Conservation (phyloP, 192 early-diverging fungal genomes). For the Coemansia furcata region DNA sequence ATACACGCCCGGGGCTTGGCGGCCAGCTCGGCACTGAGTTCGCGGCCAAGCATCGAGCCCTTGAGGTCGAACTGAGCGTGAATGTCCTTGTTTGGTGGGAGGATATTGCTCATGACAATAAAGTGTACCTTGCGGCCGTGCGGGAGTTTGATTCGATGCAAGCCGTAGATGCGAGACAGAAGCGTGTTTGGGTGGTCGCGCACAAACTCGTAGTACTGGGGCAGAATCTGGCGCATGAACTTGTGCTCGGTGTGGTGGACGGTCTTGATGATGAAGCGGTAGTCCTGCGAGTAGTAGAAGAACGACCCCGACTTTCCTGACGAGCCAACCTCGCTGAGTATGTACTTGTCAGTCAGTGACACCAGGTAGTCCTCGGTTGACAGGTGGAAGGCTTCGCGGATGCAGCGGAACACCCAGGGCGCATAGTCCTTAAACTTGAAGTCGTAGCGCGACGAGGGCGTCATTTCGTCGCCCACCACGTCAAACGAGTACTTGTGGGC, state of each 20-base stretch:
- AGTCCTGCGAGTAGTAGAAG: slow-evolving; percentile 98
- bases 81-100: slow-evolving; percentile 95
- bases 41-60: slow-evolving; percentile 86
- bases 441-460: slow-evolving; percentile 92
- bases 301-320: slow-evolving; percentile 96
- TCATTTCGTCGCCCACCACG: slow-evolving; percentile 91
- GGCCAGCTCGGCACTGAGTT: slow-evolving; percentile 69
- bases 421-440: slow-evolving; percentile 99
- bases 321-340: slow-evolving; percentile 90
- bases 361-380: slow-evolving; percentile 92
- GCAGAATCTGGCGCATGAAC: slow-evolving; percentile 84
- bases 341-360: slow-evolving; percentile 94
- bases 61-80: slow-evolving; percentile 97
- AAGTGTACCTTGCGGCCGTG: slow-evolving; percentile 95
- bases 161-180: slow-evolving; percentile 89
- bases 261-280: slow-evolving; percentile 98
- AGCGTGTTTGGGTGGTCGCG: slow-evolving; percentile 87
- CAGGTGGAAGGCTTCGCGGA: slow-evolving; percentile 85
- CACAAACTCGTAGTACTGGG: slow-evolving; percentile 89
- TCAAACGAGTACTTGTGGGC: slow-evolving; percentile 97
- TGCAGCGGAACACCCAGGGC: slow-evolving; percentile 92
- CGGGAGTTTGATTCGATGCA: slow-evolving; percentile 95
- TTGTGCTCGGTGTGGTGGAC: slow-evolving; percentile 94
- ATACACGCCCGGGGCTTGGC: slow-evolving; percentile 86
- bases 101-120: slow-evolving; percentile 99